phyloP scores from a whole-genome alignment of 2,329 filamentous ascomycete species.

The Ceratocystis cubensis region DNA sequence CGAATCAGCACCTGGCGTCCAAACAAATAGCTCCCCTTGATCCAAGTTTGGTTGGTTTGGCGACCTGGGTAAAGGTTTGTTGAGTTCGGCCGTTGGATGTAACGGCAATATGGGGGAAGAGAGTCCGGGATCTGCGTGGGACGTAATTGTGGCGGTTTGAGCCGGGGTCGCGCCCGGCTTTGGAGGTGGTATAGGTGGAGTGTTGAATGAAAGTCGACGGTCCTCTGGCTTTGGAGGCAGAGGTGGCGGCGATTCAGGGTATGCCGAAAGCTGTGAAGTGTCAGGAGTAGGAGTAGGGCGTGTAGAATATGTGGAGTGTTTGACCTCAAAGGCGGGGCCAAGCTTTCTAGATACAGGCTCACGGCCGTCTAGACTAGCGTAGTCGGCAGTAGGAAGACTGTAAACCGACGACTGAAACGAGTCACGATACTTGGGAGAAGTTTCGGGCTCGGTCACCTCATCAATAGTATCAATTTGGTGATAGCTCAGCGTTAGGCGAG shows the following conservation, averaged over 20 bases:
- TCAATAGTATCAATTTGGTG: constrained; percentile 21
- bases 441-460: constrained; percentile 19
- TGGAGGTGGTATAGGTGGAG: constrained; percentile 8
- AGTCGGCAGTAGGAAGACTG: constrained; percentile 13
- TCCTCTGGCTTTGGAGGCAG: constrained; percentile 24
- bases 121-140: constrained; percentile 23
- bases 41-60: constrained; percentile 34
- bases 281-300: constrained; percentile 2
- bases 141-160: constrained; percentile 20
- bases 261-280: constrained; percentile 14
- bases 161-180: constrained; percentile 11
- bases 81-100: constrained; percentile 32
- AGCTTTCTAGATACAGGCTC: constrained; percentile 21
- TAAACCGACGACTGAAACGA: constrained; percentile 21
- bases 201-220: constrained; percentile 21
- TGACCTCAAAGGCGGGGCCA: constrained; percentile 19
- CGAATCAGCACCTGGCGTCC: constrained; percentile 32
- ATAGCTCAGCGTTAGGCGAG: constrained; percentile 17
- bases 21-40: constrained; percentile 42
- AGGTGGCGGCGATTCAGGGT: constrained; percentile 28
- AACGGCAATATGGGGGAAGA: constrained; percentile 27
- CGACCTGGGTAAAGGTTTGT: constrained; percentile 45
- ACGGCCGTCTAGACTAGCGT: constrained; percentile 6
- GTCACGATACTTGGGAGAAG: constrained; percentile 21
- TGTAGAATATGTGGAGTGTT: constrained; percentile 12